Evolutionary conservation across 176 grass and related monocot genomes (phyloP).

Genomic region (Rhynchospora tenuis): DNA sequence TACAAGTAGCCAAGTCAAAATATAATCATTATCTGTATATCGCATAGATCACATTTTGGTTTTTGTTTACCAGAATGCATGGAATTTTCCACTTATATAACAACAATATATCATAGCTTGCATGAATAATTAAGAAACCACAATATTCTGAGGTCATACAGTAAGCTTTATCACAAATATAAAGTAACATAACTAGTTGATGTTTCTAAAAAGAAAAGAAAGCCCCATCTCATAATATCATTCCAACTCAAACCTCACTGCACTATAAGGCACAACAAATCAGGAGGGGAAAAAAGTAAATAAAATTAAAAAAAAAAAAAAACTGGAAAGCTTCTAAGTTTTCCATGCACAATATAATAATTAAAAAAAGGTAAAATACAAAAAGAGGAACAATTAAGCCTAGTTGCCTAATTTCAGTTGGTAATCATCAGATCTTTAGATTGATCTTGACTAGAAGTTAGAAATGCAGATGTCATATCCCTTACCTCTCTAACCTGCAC

Average conservation of each 20-base stretch:
- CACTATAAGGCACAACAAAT: conserved; percentile 19
- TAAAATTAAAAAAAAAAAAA: background rate
- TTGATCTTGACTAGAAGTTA: conserved; percentile 27
- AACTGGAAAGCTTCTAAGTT: conserved; percentile 13
- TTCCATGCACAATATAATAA: conserved; percentile 13
- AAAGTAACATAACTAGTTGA: conserved; percentile 11
- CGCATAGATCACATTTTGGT: background rate
- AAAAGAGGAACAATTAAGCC: conserved; percentile 21
- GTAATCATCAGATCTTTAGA: conserved; percentile 20
- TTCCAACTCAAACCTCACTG: conserved; percentile 16
- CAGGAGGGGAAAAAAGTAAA: background rate
- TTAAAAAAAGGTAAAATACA: background rate
- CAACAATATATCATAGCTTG: background rate
- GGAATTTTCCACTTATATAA: background rate
- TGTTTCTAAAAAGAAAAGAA: conserved; percentile 6
- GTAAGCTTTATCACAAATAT: conserved; percentile 14
- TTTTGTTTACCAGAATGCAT: background rate
- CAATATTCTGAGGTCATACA: background rate
- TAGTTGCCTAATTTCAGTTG: conserved; percentile 24
- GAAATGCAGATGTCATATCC: background rate
- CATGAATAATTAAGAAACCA: background rate
- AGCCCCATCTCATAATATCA: conserved; percentile 9
- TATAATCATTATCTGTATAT: background rate
- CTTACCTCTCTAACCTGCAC: conserved; percentile 22
- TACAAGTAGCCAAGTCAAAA: background rate